A percentile compares a stretch with the other conserved stretches of the same genome.
Evolutionary conservation across 202 grass and related monocot species (phyloP).

Genomic region (Digitaria exilis): DNA sequence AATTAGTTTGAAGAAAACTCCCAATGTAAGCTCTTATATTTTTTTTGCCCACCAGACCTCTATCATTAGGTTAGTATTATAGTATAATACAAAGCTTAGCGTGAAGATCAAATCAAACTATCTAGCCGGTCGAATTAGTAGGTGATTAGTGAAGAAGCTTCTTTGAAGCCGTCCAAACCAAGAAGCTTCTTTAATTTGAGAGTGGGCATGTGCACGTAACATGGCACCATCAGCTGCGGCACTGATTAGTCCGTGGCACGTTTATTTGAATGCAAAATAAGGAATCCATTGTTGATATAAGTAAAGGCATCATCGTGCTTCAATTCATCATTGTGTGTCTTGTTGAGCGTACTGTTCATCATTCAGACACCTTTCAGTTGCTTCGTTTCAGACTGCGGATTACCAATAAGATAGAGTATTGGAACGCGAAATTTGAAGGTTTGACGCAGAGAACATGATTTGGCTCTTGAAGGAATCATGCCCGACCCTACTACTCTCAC

Average conservation of each 20-base stretch:
- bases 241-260: constrained; percentile 7
- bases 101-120: constrained; percentile 3
- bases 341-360: not conserved
- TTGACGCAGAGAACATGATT: not conserved
- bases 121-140: not conserved
- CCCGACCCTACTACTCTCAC: no score
- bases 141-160: not conserved
- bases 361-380: not conserved
- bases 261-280: not conserved
- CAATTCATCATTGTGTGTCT: not conserved
- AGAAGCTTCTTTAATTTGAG: not conserved
- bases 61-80: not conserved
- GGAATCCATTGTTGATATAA: not conserved
- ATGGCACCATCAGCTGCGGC: not conserved
- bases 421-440: not conserved
- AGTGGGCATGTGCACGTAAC: not conserved
- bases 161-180: not conserved
- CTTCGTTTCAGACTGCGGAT: not conserved
- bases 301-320: not conserved
- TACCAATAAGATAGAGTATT: not conserved
- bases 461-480: not conserved
- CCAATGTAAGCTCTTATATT: not conserved
- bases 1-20: not conserved
- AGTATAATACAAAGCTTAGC: not conserved
- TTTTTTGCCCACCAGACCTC: not conserved